phyloP scores from a whole-genome alignment of 306 rosid genomes.

The Albizia julibrissin region DNA sequence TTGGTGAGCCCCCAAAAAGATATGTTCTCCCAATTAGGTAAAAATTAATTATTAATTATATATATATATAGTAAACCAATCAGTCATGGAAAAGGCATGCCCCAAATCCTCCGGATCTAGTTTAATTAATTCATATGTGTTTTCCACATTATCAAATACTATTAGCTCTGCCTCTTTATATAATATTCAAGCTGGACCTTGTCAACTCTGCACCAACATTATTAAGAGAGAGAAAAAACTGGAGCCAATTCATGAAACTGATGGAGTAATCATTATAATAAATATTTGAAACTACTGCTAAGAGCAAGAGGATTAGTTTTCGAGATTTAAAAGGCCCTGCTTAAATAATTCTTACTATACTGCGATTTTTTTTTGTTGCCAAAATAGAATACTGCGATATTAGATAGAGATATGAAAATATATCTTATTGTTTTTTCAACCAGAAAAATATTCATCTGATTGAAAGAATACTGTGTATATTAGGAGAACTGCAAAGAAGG shows the following conservation, averaged over 20 bases:
- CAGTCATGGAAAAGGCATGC: constrained; percentile 20
- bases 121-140: background rate
- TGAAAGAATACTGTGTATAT: too few species aligned
- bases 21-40: constrained; percentile 12
- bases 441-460: background rate
- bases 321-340: background rate
- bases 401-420: background rate
- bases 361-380: too few species aligned
- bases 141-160: background rate
- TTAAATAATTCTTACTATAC: background rate
- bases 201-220: background rate
- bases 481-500: background rate
- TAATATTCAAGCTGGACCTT: background rate
- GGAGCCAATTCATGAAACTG: background rate
- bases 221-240: too few species aligned
- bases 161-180: background rate
- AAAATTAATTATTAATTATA: background rate
- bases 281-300: background rate
- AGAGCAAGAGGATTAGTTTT: too few species aligned
- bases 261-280: background rate
- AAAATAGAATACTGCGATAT: background rate
- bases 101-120: constrained; percentile 22
- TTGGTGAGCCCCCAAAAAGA: background rate
- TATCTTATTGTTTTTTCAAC: background rate
- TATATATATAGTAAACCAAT: constrained; percentile 12